Base-by-base conservation (phyloP, 2,329 filamentous ascomycete species). In the Lachnellula subtilissima region DNA sequence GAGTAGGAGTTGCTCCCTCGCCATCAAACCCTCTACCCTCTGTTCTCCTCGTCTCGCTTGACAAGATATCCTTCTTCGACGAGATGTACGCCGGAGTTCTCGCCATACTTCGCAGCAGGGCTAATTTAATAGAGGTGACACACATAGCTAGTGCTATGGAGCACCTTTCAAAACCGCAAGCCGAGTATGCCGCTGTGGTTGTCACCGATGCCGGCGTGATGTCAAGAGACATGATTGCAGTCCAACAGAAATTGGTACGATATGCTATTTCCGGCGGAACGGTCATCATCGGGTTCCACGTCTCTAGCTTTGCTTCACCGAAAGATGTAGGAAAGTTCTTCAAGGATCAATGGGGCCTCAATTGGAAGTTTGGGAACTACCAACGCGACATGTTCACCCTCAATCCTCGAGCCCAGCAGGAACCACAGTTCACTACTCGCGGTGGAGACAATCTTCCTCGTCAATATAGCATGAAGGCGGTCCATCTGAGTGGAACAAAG, bases 201-300 rank as follows among this genome's bases (percentile, higher is more conserved):
- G 43, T 48, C 7, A 48, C 42, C 19, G 51, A 53, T 19, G 14
- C 43, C 42, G 19, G n/a, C 9, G 42, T 47, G 12, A 39, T 53
- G 14, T 17, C 46, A 36, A 35, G 47, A 11, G 17, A 46, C 2
- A 45, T 36, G 6, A 15, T 52, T 17, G 15, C 51, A 17, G 14
- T 53, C 32, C 51, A 53, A n/a, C 40, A 53, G 43, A 53, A 53
- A 14, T 43, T 47, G 11, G 32, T 48, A 4, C 9, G 40, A 9
- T 48, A 53, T n/a, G 28, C 51, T 17, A 28, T 11, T 17, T 25
- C 5, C 17, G 51, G 51, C 37, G 42, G 51, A 42, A 53, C 43
- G 28, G 43, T 53, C 23, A 50, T 53, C 23, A 17, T 52, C 19
- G 50, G 40, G 5, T 52, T 52, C 35, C 39, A 45, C 32, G 32